phyloP scores from a whole-genome alignment of 768 basidiomycete species.

The Termitomyces sp. region DNA sequence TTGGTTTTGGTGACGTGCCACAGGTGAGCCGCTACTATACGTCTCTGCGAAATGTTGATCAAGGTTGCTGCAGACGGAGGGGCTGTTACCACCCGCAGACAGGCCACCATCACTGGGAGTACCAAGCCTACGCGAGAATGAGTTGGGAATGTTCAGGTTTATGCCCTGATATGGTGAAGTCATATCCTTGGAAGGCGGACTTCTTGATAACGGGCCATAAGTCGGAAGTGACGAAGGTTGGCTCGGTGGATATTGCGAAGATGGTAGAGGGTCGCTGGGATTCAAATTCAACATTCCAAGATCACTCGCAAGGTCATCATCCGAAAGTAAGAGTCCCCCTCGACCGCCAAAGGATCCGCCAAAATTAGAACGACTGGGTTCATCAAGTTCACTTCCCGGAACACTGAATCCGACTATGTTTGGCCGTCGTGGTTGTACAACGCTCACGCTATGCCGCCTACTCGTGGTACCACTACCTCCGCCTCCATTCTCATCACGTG shows the following conservation, averaged over 20 bases:
- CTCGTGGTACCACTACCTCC: constrained; percentile 78
- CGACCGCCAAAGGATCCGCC: constrained; percentile 32
- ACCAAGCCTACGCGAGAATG: constrained; percentile 43
- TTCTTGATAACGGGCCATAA: constrained; percentile 63
- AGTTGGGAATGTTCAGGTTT: constrained; percentile 51
- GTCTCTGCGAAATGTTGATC: constrained; percentile 41
- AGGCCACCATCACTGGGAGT: constrained; percentile 61
- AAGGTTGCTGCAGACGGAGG: constrained; percentile 34
- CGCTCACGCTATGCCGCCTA: constrained; percentile 75
- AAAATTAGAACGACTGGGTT: constrained; percentile 25
- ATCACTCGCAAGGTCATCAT: constrained; percentile 76
- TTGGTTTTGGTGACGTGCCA: constrained; percentile 16
- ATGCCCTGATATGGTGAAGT: constrained; percentile 51
- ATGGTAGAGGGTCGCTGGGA: constrained; percentile 29
- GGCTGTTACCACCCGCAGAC: constrained; percentile 44
- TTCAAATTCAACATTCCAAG: constrained; percentile 59
- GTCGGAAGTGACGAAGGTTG: constrained; percentile 75
- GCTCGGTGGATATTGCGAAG: constrained; percentile 47
- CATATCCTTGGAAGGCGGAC: constrained; percentile 50
- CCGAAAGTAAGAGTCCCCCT: constrained; percentile 62
- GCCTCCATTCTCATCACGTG: constrained; percentile 55
- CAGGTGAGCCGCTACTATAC: constrained; percentile 22
- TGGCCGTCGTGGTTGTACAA: constrained; percentile 68
- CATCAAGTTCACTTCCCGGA: constrained; percentile 39
- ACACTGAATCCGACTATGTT: constrained; percentile 67